Conservation (phyloP, 441 rosid genomes). For the Gossypium schwendimanii region DNA sequence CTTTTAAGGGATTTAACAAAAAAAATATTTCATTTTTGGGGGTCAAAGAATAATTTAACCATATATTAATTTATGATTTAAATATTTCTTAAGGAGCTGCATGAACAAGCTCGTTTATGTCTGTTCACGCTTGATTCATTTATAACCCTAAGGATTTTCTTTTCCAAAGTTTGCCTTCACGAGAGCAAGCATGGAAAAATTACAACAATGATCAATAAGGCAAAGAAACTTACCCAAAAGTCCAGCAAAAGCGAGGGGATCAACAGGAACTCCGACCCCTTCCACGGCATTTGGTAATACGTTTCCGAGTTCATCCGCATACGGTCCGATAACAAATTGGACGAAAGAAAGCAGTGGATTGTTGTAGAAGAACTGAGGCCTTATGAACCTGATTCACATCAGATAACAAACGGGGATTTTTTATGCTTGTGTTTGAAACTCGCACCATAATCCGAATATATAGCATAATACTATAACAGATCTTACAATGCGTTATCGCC, state of each 20-base stretch:
- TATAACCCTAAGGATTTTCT: too few relatives aligned
- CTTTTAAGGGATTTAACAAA: too few relatives aligned
- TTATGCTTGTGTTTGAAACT: too few relatives aligned
- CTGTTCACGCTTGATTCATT: too few relatives aligned
- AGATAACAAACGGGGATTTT: too few relatives aligned
- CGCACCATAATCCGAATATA: too few relatives aligned
- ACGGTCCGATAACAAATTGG: constrained; percentile 79
- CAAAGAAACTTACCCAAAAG: constrained; percentile 52
- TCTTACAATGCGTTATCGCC: constrained; percentile 92
- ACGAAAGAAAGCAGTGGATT: constrained; percentile 77
- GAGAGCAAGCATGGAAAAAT: background rate
- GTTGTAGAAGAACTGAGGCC: constrained; percentile 84
- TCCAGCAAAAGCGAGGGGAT: constrained; percentile 93
- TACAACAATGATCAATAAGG: background rate
- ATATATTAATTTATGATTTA: too few relatives aligned
- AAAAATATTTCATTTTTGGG: too few relatives aligned
- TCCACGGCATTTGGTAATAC: constrained; percentile 85
- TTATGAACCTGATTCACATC: constrained; percentile 47
- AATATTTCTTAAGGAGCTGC: too few relatives aligned
- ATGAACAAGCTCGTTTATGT: too few relatives aligned
- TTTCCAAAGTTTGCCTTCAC: too few relatives aligned
- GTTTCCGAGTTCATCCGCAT: constrained; percentile 80
- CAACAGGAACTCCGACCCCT: constrained; percentile 84
- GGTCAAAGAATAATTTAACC: too few relatives aligned
- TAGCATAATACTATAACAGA: background rate